Percentiles rank a stretch among this genome's conserved stretches.
Evolutionary conservation across 192 early-diverging fungal species (phyloP).

Genomic region (Chytriomyces confervae): DNA sequence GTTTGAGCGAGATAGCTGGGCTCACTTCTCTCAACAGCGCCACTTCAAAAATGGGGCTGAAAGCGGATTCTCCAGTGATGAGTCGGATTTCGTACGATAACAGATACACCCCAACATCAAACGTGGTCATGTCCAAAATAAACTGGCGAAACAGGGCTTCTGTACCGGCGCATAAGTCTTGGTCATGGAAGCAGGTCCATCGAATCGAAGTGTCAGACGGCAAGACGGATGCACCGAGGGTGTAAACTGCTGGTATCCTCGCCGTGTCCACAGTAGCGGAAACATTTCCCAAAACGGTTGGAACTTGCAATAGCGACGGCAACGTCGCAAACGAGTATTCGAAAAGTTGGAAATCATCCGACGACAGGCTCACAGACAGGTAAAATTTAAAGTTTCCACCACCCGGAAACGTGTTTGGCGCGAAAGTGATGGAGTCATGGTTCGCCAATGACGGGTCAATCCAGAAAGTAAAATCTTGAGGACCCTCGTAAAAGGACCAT

Average conservation of each 20-base stretch:
- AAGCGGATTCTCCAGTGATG: background rate
- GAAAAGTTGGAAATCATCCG: background rate
- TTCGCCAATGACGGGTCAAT: background rate
- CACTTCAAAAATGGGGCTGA: background rate
- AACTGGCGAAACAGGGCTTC: no score
- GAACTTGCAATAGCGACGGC: background rate
- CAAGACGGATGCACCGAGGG: no score
- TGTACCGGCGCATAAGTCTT: no score
- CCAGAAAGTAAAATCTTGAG: background rate
- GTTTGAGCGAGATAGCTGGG: background rate
- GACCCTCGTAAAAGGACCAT: slow-evolving; percentile 5
- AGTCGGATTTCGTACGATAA: background rate
- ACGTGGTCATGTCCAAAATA: no score
- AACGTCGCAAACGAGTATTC: slow-evolving; percentile 4
- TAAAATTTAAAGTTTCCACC: slow-evolving; percentile 9
- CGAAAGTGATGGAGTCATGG: background rate
- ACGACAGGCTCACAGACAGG: background rate
- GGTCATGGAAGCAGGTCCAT: no score
- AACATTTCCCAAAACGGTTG: no score
- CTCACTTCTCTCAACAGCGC: background rate
- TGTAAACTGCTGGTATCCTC: no score
- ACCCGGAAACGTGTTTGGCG: slow-evolving; percentile 5
- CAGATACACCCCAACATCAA: no score
- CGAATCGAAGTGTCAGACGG: no score
- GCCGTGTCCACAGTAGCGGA: no score